Percentiles rank a stretch among this genome's conserved stretches.
phyloP scores from a whole-genome alignment of 495 filamentous ascomycete species.

The Podospora comata region DNA sequence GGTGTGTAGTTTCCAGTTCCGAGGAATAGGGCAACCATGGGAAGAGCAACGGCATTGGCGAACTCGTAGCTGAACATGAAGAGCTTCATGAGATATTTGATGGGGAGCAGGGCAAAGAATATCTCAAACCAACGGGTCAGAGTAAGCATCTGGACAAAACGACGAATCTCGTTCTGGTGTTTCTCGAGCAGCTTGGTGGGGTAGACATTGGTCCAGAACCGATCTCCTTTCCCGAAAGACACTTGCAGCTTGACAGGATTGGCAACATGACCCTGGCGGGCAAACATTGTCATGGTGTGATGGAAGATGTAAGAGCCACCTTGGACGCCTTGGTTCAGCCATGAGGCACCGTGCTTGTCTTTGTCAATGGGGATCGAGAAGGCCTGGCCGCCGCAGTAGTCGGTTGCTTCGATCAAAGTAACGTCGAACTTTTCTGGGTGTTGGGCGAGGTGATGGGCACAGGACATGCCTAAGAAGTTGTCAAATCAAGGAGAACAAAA shows the following conservation, averaged over 20 bases:
- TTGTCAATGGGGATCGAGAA: conserved; percentile 72
- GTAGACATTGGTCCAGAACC: conserved; percentile 81
- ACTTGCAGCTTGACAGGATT: conserved; percentile 74
- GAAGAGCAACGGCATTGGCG: conserved; percentile 63
- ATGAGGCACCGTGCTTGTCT: conserved; percentile 61
- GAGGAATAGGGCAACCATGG: conserved; percentile 74
- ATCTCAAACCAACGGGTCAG: conserved; percentile 68
- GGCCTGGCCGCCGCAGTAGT: conserved; percentile 75
- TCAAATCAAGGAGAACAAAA: neutral
- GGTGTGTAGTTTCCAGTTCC: conserved; percentile 78
- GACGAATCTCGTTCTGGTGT: conserved; percentile 62
- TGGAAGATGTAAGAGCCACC: conserved; percentile 77
- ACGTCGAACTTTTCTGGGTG: conserved; percentile 72
- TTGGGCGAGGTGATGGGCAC: conserved; percentile 68
- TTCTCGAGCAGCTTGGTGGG: conserved; percentile 64
- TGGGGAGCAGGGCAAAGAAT: conserved; percentile 69
- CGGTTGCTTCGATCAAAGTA: conserved; percentile 65
- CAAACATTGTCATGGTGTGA: conserved; percentile 78
- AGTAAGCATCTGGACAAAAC: conserved; percentile 62
- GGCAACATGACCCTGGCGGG: conserved; percentile 61
- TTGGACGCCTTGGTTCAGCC: conserved; percentile 85
- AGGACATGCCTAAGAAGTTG: conserved; percentile 52
- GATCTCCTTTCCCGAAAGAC: conserved; percentile 72
- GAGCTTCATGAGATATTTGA: conserved; percentile 63
- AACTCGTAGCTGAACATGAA: conserved; percentile 75